These are phyloP conservation scores for Aspergillus ruber DNA, from an alignment of 2,329 filamentous ascomycete genomes.

Conservation along the genomic window DNA sequence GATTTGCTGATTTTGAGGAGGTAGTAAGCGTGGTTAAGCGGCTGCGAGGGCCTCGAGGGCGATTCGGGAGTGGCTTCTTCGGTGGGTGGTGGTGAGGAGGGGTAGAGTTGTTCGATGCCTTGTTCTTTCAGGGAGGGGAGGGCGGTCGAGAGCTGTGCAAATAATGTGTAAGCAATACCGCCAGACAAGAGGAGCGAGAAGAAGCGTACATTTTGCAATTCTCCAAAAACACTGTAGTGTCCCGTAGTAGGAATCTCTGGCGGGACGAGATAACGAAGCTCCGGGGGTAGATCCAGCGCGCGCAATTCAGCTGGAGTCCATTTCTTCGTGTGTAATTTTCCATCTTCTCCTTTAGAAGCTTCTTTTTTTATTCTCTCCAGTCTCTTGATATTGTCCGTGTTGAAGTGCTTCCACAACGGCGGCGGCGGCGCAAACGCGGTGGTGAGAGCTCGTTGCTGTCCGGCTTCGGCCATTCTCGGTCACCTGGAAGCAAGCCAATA, in stretches of 20 bases:
- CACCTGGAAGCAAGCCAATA: not conserved
- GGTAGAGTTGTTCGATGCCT: slow-evolving; percentile 65
- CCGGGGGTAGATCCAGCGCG: slow-evolving; percentile 53
- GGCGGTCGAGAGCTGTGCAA: slow-evolving; percentile 47
- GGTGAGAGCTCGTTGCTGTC: slow-evolving; percentile 41
- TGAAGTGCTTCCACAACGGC: slow-evolving; percentile 85
- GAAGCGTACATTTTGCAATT: slow-evolving; percentile 51
- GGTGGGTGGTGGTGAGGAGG: slow-evolving; percentile 36
- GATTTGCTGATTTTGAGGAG: slow-evolving; percentile 77
- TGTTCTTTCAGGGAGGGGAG: slow-evolving; percentile 63
- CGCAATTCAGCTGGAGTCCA: slow-evolving; percentile 30
- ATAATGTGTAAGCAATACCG: slow-evolving; percentile 4
- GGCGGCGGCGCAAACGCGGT: slow-evolving; percentile 80
- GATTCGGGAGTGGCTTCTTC: slow-evolving; percentile 52
- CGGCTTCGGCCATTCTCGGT: slow-evolving; percentile 55
- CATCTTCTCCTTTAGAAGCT: slow-evolving; percentile 21
- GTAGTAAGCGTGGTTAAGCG: slow-evolving; percentile 50
- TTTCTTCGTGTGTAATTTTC: slow-evolving; percentile 24
- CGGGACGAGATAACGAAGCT: slow-evolving; percentile 72
- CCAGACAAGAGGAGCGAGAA: not conserved
- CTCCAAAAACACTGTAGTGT: slow-evolving; percentile 70
- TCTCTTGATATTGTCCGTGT: slow-evolving; percentile 61
- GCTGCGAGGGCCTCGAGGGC: slow-evolving; percentile 32
- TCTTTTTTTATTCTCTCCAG: slow-evolving; percentile 46
- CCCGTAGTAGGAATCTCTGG: slow-evolving; percentile 63